Percentiles rank a stretch among this genome's conserved stretches.
Conservation (phyloP, 169 alveolate genomes). For the Fabrea salina region DNA sequence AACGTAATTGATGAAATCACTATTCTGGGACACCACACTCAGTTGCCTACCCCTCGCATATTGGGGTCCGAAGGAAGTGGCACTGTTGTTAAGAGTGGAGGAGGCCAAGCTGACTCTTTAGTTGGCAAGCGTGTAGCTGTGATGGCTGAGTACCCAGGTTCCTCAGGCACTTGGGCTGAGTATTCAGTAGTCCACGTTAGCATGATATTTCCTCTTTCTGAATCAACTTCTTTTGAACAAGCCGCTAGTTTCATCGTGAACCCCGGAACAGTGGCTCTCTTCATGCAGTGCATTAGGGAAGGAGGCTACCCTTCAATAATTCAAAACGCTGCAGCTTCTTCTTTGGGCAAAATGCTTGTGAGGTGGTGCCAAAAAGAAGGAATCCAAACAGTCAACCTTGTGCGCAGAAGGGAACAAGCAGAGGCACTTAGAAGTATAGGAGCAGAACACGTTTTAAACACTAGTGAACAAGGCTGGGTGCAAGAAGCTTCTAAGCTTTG, state of each 20-base stretch:
- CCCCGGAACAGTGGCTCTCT: not conserved
- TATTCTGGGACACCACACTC: not conserved
- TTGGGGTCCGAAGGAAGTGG: conserved; percentile 18
- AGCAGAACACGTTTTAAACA: conserved; percentile 2
- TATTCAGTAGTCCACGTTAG: not conserved
- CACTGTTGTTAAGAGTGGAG: conserved; percentile 24
- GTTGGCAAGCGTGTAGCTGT: conserved; percentile 16
- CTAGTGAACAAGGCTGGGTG: not conserved
- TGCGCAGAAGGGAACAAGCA: conserved; percentile 16
- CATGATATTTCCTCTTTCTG: not conserved
- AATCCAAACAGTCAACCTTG: not conserved
- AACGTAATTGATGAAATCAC: not conserved
- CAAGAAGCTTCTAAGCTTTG: not conserved
- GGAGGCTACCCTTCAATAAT: not conserved
- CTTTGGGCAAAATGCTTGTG: conserved; percentile 15
- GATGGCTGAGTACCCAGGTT: not conserved
- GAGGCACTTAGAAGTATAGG: not conserved
- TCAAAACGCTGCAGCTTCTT: conserved; percentile 10
- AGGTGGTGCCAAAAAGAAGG: not conserved
- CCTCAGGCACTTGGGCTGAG: conserved; percentile 1
- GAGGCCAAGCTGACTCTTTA: conserved; percentile 9
- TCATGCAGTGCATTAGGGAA: not conserved
- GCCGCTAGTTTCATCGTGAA: conserved; percentile 5
- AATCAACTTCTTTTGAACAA: not conserved
- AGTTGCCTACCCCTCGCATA: not conserved